These are phyloP conservation scores for Pichia pseudocactophila DNA, from an alignment of 805 yeast genomes.

Conservation along the genomic window DNA sequence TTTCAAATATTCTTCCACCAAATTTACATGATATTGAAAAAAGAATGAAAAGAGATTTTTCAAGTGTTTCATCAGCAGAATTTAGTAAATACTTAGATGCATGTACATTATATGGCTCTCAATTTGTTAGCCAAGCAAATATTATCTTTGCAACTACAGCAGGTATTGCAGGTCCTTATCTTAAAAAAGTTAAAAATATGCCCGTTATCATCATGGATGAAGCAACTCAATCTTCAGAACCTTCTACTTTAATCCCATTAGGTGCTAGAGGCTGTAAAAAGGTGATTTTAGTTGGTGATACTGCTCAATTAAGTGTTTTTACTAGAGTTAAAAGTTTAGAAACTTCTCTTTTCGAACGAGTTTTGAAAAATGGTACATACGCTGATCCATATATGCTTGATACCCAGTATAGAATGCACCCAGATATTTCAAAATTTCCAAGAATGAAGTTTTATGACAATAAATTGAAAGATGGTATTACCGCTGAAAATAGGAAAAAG, in stretches of 20 bases:
- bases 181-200: conserved; percentile 38
- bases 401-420: conserved; percentile 95
- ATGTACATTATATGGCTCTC: conserved; percentile 14
- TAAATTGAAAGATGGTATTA: conserved; percentile 61
- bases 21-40: conserved; percentile 34
- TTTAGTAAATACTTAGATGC: conserved; percentile 42
- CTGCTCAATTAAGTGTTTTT: conserved; percentile 64
- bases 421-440: conserved; percentile 79
- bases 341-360: conserved; percentile 61
- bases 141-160: conserved; percentile 68
- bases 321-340: conserved; percentile 60
- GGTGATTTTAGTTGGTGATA: conserved; percentile 71
- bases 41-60: conserved; percentile 37
- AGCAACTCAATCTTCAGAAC: conserved; percentile 70
- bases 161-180: conserved; percentile 58
- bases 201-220: conserved; percentile 76
- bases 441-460: conserved; percentile 69
- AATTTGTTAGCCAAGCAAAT: conserved; percentile 52
- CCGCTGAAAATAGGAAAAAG: conserved; percentile 39
- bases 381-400: conserved; percentile 58
- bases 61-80: conserved; percentile 32
- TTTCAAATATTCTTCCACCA: conserved; percentile 40
- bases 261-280: conserved; percentile 59
- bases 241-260: conserved; percentile 60
- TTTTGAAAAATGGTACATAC: conserved; percentile 52